A percentile compares a stretch with the other conserved stretches of the same genome.
Evolutionary conservation across 2,329 filamentous ascomycete genomes (phyloP).

Genomic region (Xylaria hypoxylon): DNA sequence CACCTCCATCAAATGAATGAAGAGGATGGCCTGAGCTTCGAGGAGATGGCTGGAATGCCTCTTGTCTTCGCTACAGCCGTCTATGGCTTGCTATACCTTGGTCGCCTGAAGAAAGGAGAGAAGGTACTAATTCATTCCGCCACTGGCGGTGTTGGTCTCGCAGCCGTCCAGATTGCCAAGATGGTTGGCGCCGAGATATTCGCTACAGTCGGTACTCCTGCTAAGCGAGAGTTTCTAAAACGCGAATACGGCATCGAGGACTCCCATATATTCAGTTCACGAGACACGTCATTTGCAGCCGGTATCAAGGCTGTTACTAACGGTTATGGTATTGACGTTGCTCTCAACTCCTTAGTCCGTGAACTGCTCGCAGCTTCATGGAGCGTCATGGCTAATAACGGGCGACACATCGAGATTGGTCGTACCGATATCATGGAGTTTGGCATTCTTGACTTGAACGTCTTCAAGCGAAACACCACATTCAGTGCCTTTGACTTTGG

Average conservation of each 20-base stretch:
- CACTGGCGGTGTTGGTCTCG: slow-evolving; percentile 58
- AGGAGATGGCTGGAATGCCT: slow-evolving; percentile 50
- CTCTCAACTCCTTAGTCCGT: slow-evolving; percentile 58
- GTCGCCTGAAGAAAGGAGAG: slow-evolving; percentile 46
- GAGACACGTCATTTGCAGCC: slow-evolving; percentile 53
- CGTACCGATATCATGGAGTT: slow-evolving; percentile 32
- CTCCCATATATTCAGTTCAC: slow-evolving; percentile 54
- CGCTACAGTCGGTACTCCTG: slow-evolving; percentile 52
- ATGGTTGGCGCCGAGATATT: slow-evolving; percentile 57
- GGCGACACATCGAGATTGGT: slow-evolving; percentile 33
- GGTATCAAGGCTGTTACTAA: slow-evolving; percentile 50
- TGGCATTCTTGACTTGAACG: slow-evolving; percentile 32
- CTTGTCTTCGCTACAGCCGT: slow-evolving; percentile 56
- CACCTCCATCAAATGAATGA: slow-evolving; percentile 51
- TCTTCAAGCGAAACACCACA: slow-evolving; percentile 37
- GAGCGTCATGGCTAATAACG: slow-evolving; percentile 29
- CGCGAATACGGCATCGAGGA: slow-evolving; percentile 49
- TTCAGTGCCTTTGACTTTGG: slow-evolving; percentile 36
- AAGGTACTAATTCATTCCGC: slow-evolving; percentile 59
- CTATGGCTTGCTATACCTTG: slow-evolving; percentile 55
- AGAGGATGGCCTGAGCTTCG: slow-evolving; percentile 35
- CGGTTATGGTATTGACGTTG: slow-evolving; percentile 55
- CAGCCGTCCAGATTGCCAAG: slow-evolving; percentile 56
- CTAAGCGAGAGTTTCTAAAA: slow-evolving; percentile 55
- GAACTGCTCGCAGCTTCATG: slow-evolving; percentile 31